Percentiles rank a stretch among this genome's conserved stretches.
These are phyloP conservation scores for Sphaerobolus stellatus DNA, from an alignment of 1,284 basidiomycete species.

Conservation along the genomic window DNA sequence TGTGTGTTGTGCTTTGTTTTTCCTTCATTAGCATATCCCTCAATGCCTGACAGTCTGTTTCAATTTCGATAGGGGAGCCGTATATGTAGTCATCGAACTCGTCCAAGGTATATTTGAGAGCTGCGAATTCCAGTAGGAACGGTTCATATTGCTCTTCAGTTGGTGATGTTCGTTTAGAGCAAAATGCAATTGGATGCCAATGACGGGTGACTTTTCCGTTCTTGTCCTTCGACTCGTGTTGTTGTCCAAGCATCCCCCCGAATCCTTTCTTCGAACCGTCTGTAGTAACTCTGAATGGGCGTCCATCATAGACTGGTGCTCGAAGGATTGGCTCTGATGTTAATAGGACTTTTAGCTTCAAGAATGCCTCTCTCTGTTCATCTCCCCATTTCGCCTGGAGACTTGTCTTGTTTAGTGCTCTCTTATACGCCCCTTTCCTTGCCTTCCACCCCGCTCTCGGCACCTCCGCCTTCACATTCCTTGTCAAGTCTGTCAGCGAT, in stretches of 20 bases:
- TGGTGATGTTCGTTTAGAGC: slow-evolving; percentile 18
- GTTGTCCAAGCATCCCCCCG: slow-evolving; percentile 31
- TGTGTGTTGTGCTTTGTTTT: not conserved
- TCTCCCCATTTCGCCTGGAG: slow-evolving; percentile 23
- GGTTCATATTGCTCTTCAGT: slow-evolving; percentile 17
- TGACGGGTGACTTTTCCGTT: slow-evolving; percentile 12
- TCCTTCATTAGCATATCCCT: slow-evolving; percentile 16
- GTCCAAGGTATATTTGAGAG: slow-evolving; percentile 18
- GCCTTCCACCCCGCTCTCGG: not conserved
- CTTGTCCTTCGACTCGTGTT: not conserved
- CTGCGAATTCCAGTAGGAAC: slow-evolving; percentile 21
- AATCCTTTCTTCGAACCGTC: slow-evolving; percentile 37
- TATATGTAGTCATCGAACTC: slow-evolving; percentile 16
- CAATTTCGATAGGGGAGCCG: slow-evolving; percentile 18
- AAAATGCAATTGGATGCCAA: slow-evolving; percentile 19
- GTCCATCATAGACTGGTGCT: slow-evolving; percentile 31
- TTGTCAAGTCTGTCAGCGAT: slow-evolving; percentile 30
- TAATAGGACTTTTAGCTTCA: slow-evolving; percentile 28
- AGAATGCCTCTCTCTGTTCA: slow-evolving; percentile 30
- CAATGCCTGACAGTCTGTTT: slow-evolving; percentile 23
- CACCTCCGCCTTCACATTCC: slow-evolving; percentile 16
- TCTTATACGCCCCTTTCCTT: slow-evolving; percentile 9
- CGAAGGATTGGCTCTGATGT: slow-evolving; percentile 31
- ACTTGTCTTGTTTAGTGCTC: slow-evolving; percentile 6
- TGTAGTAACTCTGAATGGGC: slow-evolving; percentile 35